Percentiles rank a stretch among this genome's conserved stretches.
phyloP scores from a whole-genome alignment of 2,329 filamentous ascomycete species.

The Cladosporium sp. region DNA sequence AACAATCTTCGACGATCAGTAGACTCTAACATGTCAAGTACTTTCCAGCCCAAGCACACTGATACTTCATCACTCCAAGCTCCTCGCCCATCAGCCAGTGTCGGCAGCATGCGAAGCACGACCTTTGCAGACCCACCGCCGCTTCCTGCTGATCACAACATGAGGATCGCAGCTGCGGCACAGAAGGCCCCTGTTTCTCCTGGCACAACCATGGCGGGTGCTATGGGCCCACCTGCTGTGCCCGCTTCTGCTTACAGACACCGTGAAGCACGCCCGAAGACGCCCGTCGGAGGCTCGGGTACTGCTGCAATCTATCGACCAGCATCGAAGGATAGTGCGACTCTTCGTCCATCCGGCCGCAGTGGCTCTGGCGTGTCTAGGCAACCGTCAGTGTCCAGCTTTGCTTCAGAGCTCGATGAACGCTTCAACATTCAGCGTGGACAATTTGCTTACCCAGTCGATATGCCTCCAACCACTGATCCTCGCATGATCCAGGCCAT shows the following conservation, averaged over 20 bases:
- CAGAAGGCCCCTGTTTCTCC: slow-evolving; percentile 53
- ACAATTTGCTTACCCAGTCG: slow-evolving; percentile 56
- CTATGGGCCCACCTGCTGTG: slow-evolving; percentile 82
- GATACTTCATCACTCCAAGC: slow-evolving; percentile 25
- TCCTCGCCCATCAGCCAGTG: slow-evolving; percentile 65
- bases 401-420: slow-evolving; percentile 88
- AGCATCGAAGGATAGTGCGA: slow-evolving; percentile 51
- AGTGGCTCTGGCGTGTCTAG: slow-evolving; percentile 45
- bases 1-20: slow-evolving; percentile 20
- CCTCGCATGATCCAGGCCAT: slow-evolving; percentile 99
- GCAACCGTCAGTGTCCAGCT: slow-evolving; percentile 89
- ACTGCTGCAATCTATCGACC: slow-evolving; percentile 24
- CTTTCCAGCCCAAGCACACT: slow-evolving; percentile 8
- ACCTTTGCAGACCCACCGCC: slow-evolving; percentile 53
- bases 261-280: slow-evolving; percentile 29
- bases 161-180: slow-evolving; percentile 77
- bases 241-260: slow-evolving; percentile 72
- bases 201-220: slow-evolving; percentile 39
- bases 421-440: slow-evolving; percentile 73
- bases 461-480: slow-evolving; percentile 71
- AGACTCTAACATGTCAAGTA: slow-evolving; percentile 20
- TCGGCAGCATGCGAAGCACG: slow-evolving; percentile 62
- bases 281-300: slow-evolving; percentile 28
- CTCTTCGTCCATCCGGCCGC: slow-evolving; percentile 54
- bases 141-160: slow-evolving; percentile 77